A percentile compares a stretch with the other conserved stretches of the same genome.
Conservation (phyloP, 2,329 filamentous ascomycete genomes). For the Ophioceras dolichostomum region DNA sequence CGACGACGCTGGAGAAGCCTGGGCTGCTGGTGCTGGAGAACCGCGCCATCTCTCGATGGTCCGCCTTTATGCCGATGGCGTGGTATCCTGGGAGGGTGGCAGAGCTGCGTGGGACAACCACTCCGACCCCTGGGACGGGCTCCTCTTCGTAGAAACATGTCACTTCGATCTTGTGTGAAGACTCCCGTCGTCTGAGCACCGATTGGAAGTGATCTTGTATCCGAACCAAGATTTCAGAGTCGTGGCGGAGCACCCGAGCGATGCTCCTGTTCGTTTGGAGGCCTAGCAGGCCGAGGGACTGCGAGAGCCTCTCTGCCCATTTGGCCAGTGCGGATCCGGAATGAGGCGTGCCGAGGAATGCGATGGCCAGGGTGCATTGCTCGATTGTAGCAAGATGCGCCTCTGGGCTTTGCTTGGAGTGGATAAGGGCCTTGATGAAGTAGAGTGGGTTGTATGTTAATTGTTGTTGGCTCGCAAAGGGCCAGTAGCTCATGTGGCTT, state of each 20-base stretch:
- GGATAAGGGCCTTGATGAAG: neutral
- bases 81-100: neutral
- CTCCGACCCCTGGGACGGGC: neutral
- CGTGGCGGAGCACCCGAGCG: neutral
- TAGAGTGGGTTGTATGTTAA: neutral
- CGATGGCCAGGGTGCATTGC: neutral
- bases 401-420: neutral
- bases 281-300: neutral
- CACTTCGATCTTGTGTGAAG: neutral
- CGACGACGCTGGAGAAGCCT: neutral
- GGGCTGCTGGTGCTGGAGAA: neutral
- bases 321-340: neutral
- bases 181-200: neutral
- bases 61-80: constrained; percentile 13
- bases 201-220: neutral
- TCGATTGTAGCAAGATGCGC: neutral
- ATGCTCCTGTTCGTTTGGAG: neutral
- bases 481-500: neutral
- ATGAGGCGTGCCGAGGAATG: neutral
- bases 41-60: constrained; percentile 5
- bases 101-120: neutral
- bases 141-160: neutral
- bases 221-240: neutral
- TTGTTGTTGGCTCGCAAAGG: neutral
- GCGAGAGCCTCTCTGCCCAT: neutral